Conservation (phyloP, 2,329 filamentous ascomycete species). For the Talaromyces islandicus region DNA sequence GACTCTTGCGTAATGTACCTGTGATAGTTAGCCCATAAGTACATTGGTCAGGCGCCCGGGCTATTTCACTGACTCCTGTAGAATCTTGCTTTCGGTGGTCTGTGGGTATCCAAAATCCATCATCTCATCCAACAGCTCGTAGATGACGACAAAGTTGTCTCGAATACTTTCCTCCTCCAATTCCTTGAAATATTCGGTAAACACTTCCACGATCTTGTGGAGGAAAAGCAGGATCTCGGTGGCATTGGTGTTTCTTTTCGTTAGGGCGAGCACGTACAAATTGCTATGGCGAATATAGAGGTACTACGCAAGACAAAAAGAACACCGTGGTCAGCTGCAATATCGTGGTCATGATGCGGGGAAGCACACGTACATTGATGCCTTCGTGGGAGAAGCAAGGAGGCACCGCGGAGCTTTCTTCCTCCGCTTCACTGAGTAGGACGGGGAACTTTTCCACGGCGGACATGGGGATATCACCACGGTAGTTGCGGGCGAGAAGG, state of each 20-base stretch:
- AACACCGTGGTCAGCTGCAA: neutral
- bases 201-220: constrained; percentile 96
- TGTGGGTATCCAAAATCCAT: constrained; percentile 99
- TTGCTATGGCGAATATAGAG: constrained; percentile 99
- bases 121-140: constrained; percentile 98
- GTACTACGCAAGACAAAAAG: constrained; percentile 65
- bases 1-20: constrained; percentile 97
- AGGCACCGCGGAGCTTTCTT: constrained; percentile 94
- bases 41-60: neutral
- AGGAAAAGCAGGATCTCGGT: constrained; percentile 97
- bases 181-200: constrained; percentile 99
- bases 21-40: neutral
- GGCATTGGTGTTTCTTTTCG: constrained; percentile 98
- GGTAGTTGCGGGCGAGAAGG: constrained; percentile 95
- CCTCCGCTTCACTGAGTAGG: constrained; percentile 94
- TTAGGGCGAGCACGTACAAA: constrained; percentile 93
- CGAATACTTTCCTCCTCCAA: constrained; percentile 97
- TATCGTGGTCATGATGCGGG: neutral
- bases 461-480: constrained; percentile 98
- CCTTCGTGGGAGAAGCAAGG: constrained; percentile 98
- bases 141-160: constrained; percentile 99
- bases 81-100: constrained; percentile 95
- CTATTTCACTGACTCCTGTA: constrained; percentile 64
- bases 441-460: constrained; percentile 97
- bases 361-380: constrained; percentile 69